phyloP scores from a whole-genome alignment of 257 asterid species.

The Anisodus tanguticus region DNA sequence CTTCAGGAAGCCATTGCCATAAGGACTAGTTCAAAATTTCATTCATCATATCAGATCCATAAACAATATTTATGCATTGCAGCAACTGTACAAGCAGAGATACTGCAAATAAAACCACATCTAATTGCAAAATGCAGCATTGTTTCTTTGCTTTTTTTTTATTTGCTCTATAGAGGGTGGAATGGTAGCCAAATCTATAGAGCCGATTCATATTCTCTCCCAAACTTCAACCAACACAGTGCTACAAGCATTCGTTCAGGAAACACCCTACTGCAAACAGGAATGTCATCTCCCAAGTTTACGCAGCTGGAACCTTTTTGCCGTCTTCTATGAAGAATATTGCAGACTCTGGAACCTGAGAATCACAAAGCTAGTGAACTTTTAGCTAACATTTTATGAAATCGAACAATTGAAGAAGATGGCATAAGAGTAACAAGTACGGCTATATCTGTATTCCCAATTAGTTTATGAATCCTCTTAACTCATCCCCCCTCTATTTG shows the following conservation, averaged over 20 bases:
- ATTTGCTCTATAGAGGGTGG: background rate
- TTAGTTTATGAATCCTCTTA: background rate
- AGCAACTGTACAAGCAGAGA: background rate
- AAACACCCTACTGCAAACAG: conserved; percentile 29
- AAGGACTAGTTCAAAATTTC: conserved; percentile 7
- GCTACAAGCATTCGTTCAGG: conserved; percentile 10
- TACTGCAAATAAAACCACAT: background rate
- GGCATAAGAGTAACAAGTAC: background rate
- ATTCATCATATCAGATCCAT: background rate
- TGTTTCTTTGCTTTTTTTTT: background rate
- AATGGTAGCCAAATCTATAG: conserved; percentile 14
- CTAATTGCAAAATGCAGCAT: conserved; percentile 10
- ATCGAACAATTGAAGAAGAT: background rate
- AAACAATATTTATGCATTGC: background rate
- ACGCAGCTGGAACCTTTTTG: conserved; percentile 84
- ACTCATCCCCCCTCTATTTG: background rate
- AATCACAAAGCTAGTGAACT: background rate
- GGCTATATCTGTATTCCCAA: background rate
- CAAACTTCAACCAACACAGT: conserved; percentile 3
- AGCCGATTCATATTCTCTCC: background rate
- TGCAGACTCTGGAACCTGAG: conserved; percentile 87
- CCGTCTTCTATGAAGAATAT: conserved; percentile 92
- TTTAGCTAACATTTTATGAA: background rate
- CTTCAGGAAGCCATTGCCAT: background rate
- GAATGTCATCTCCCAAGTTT: conserved; percentile 30